Evolutionary conservation across 164 flowering plant species (phyloP).

Genomic region (Taxillus chinensis): DNA sequence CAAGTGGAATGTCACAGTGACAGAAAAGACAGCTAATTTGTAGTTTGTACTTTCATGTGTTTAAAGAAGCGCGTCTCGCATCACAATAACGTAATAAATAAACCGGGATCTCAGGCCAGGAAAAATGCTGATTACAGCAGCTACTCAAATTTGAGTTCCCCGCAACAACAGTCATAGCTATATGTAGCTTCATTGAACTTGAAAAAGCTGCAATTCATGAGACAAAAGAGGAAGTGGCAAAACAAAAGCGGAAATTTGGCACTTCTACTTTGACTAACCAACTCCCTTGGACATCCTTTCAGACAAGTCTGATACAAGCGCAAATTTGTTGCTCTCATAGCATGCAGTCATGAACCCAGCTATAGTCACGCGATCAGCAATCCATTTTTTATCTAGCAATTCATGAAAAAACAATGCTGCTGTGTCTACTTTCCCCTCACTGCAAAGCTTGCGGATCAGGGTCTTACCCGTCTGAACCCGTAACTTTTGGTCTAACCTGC

Average conservation of each 20-base stretch:
- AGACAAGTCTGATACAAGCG: constrained; percentile 57
- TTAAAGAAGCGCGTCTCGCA: no score
- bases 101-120: no score
- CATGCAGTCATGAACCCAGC: constrained; percentile 73
- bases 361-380: constrained; percentile 44
- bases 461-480: constrained; percentile 70
- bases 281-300: constrained; percentile 39
- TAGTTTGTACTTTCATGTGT: no score
- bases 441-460: constrained; percentile 72
- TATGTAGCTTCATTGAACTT: no score
- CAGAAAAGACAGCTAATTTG: no score
- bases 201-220: no score
- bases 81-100: no score
- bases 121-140: no score
- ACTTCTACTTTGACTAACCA: constrained; percentile 17
- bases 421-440: constrained; percentile 60
- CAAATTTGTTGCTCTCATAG: constrained; percentile 50
- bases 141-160: no score
- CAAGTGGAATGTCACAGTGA: no score
- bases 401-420: constrained; percentile 59
- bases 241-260: background rate
- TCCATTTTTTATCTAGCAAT: constrained; percentile 46
- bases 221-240: no score
- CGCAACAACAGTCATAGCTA: no score
- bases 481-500: constrained; percentile 51